Base-by-base conservation (phyloP, 2,329 filamentous ascomycete species). In the Thielaviopsis cerberus region DNA sequence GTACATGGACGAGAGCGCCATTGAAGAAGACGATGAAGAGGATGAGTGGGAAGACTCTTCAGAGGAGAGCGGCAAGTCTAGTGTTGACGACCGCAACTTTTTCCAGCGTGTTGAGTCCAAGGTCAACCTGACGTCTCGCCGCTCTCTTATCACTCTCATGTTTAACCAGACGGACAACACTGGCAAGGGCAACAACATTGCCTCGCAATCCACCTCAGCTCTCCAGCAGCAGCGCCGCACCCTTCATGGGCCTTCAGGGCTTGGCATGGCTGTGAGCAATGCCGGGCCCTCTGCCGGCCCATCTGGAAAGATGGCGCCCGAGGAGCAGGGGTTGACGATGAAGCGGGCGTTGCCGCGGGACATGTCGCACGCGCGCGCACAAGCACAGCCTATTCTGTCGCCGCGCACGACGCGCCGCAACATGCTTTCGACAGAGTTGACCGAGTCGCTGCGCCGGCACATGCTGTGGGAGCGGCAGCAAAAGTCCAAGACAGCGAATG, bases 381-480 rank as follows among this genome's bases (percentile, higher is more conserved):
- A 67, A 3, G 78, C 80, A 0, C 88, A 91, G 69, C 88, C 90
- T 26, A 95, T 95, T n/a, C 78, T 95, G 63, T 97, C 92, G 4
- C 92, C 92, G 3, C 82, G 89, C 59, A 96, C 91, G 0, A 96
- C 90, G 0, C 81, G 92, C 55, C 81, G 90, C 61, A 94, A 96
- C 70, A 98, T 98, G 92, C 78, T 98, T 59, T 85, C 88, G 8
- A 94, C 88, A 0, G 92, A 98, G 72, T 75, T 98, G 57, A 96
- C 91, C 1, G 89, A 95, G 68, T 94, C 88, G 23, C 81, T 98
- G 3, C 82, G 92, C 23, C 86, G 89, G 64, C 87, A 96, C 65
- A 82, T 98, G 17, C 79, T 97, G 17, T 94, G 88, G 86, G 92
- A 98, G 69, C 85, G 92, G 56, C 88, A 94, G 67, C 91, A 97